phyloP scores from a whole-genome alignment of 352 stramenopile species.

The Globisporangium nodosum region DNA sequence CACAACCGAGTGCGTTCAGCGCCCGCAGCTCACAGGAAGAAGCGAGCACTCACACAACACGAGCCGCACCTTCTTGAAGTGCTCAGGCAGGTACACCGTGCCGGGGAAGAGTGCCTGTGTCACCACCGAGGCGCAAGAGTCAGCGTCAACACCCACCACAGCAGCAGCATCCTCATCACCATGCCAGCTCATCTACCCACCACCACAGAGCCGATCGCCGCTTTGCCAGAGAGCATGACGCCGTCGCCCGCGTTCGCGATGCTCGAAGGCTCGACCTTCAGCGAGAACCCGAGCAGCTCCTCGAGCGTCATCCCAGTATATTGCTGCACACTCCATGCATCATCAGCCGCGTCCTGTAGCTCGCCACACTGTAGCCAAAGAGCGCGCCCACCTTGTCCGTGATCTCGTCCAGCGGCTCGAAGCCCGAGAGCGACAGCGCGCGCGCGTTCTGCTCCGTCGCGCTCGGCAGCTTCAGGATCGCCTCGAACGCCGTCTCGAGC shows the following conservation, averaged over 20 bases:
- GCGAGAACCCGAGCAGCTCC: slow-evolving; percentile 59
- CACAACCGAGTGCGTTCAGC: not conserved
- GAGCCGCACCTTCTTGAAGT: slow-evolving; percentile 70
- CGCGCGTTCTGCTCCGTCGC: slow-evolving; percentile 22
- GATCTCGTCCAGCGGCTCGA: slow-evolving; percentile 32
- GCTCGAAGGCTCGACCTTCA: slow-evolving; percentile 63
- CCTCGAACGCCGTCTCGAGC: slow-evolving; percentile 50
- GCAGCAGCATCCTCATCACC: not conserved
- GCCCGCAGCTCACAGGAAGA: not conserved
- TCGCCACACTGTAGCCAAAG: not conserved
- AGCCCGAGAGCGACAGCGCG: slow-evolving; percentile 57
- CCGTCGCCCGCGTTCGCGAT: slow-evolving; percentile 58
- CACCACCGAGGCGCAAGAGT: not conserved
- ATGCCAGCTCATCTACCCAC: slow-evolving; percentile 21
- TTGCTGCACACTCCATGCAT: slow-evolving; percentile 13
- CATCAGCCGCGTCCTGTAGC: not conserved
- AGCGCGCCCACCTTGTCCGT: not conserved
- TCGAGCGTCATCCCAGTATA: slow-evolving; percentile 37
- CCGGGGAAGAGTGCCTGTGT: slow-evolving; percentile 67
- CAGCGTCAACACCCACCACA: no score
- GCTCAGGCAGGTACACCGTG: slow-evolving; percentile 78
- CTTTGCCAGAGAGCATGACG: slow-evolving; percentile 57
- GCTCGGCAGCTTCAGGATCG: slow-evolving; percentile 46
- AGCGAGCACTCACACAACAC: not conserved
- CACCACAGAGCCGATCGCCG: slow-evolving; percentile 66